phyloP scores from a whole-genome alignment of 306 rosid species.

The Arachis stenosperma region DNA sequence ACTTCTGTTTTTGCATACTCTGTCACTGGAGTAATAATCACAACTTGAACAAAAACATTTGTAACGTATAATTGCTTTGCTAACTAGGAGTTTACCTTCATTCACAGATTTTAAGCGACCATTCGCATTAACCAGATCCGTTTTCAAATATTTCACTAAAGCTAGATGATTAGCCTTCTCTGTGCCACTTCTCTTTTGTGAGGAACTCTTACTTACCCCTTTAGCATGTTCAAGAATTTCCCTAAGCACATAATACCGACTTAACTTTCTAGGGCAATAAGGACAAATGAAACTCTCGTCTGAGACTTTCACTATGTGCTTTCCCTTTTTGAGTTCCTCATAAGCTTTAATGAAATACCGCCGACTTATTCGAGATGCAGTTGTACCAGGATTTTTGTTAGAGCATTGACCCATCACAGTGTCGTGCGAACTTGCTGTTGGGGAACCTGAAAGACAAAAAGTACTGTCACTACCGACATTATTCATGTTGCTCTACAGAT shows the following conservation, averaged over 20 bases:
- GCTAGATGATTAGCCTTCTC: conserved; percentile 91
- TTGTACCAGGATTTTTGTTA: conserved; percentile 53
- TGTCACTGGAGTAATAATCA: background rate
- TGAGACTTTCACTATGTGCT: conserved; percentile 56
- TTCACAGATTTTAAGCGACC: conserved; percentile 47
- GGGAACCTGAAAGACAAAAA: conserved; percentile 49
- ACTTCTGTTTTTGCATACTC: conserved; percentile 24
- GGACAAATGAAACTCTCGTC: conserved; percentile 77
- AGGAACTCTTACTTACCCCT: conserved; percentile 84
- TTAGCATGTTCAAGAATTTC: conserved; percentile 93
- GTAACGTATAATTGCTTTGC: conserved; percentile 17
- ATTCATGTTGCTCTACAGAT: background rate
- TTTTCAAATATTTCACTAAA: conserved; percentile 70
- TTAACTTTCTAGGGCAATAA: conserved; percentile 72
- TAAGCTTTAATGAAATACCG: conserved; percentile 49
- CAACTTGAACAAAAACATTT: conserved; percentile 17
- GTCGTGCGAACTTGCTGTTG: conserved; percentile 37
- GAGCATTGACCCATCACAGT: conserved; percentile 46
- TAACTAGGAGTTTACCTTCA: conserved; percentile 44
- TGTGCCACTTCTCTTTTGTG: conserved; percentile 67
- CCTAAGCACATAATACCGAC: conserved; percentile 60
- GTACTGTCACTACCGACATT: conserved; percentile 1
- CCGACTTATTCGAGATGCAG: conserved; percentile 59
- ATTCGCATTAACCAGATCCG: conserved; percentile 47
- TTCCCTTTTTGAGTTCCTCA: conserved; percentile 72